phyloP scores from a whole-genome alignment of 108 stramenopile genomes.

The Conticribra weissflogii region DNA sequence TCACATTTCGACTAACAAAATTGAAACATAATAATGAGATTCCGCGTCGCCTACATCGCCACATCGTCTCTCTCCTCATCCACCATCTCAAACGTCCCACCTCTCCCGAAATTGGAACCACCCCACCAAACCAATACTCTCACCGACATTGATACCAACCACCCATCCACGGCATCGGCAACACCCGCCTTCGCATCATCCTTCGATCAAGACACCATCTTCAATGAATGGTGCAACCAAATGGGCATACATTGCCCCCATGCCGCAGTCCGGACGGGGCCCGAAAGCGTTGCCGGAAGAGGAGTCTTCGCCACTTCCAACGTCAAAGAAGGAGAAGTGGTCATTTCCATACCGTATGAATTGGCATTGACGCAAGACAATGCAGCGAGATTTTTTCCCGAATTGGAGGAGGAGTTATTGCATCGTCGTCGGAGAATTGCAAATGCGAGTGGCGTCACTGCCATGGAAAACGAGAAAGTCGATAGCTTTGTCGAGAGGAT shows the following conservation, averaged over 20 bases:
- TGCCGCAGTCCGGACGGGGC: conserved; percentile 45
- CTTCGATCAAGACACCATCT: conserved; percentile 19
- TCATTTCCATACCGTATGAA: conserved; percentile 45
- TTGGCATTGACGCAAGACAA: conserved; percentile 41
- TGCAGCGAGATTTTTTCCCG: conserved; percentile 32
- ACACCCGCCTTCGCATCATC: conserved; percentile 1
- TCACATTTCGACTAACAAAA: too few species aligned
- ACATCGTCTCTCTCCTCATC: too few species aligned
- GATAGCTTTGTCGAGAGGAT: not conserved
- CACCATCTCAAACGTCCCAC: too few species aligned
- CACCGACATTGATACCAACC: too few species aligned
- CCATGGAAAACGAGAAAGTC: conserved; percentile 9
- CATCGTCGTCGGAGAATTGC: conserved; percentile 12
- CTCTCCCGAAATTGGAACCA: too few species aligned
- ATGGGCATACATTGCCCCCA: conserved; percentile 40
- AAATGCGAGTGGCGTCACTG: conserved; percentile 29
- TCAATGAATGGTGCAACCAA: conserved; percentile 49
- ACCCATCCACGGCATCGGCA: too few species aligned
- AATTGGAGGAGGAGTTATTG: conserved; percentile 1
- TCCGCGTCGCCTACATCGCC: too few species aligned
- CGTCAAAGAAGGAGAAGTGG: conserved; percentile 32
- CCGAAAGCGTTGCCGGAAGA: conserved; percentile 56
- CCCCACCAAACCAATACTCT: too few species aligned
- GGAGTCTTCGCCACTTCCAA: conserved; percentile 51
- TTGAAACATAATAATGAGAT: too few species aligned